A percentile compares a stretch with the other conserved stretches of the same genome.
Conservation (phyloP, 2,329 filamentous ascomycete genomes). For the Penicillium freii region DNA sequence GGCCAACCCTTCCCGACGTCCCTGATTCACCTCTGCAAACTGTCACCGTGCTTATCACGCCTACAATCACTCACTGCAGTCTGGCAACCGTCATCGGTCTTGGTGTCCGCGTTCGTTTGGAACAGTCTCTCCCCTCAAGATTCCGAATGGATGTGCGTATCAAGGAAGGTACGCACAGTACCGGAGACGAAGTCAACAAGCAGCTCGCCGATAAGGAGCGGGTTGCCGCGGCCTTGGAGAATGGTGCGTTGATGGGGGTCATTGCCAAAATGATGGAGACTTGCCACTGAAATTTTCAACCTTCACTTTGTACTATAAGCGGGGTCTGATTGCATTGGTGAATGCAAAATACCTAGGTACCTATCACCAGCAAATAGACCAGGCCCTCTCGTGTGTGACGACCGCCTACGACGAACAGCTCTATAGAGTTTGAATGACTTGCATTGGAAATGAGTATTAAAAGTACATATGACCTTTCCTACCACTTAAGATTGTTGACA, state of each 20-base stretch:
- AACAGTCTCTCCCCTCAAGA: slow-evolving; percentile 85
- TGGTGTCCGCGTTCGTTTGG: slow-evolving; percentile 84
- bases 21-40: slow-evolving; percentile 63
- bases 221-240: slow-evolving; percentile 91
- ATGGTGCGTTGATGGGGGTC: slow-evolving; percentile 82
- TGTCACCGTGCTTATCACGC: slow-evolving; percentile 86
- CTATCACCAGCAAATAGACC: neutral
- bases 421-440: slow-evolving; percentile 4
- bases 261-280: slow-evolving; percentile 92
- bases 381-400: neutral
- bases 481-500: slow-evolving; percentile 10
- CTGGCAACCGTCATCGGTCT: slow-evolving; percentile 94
- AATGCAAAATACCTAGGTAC: neutral
- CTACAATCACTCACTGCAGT: slow-evolving; percentile 95
- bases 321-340: neutral
- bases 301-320: slow-evolving; percentile 1
- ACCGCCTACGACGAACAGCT: slow-evolving; percentile 5
- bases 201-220: slow-evolving; percentile 95
- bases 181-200: slow-evolving; percentile 94
- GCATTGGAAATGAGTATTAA: slow-evolving; percentile 20
- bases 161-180: slow-evolving; percentile 93
- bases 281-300: slow-evolving; percentile 57
- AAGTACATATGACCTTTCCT: slow-evolving; percentile 21
- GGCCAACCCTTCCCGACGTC: slow-evolving; percentile 60
- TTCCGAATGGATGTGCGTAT: slow-evolving; percentile 91